Evolutionary conservation across 495 filamentous ascomycete species (phyloP).

Genomic region (Apiosordaria backusii): DNA sequence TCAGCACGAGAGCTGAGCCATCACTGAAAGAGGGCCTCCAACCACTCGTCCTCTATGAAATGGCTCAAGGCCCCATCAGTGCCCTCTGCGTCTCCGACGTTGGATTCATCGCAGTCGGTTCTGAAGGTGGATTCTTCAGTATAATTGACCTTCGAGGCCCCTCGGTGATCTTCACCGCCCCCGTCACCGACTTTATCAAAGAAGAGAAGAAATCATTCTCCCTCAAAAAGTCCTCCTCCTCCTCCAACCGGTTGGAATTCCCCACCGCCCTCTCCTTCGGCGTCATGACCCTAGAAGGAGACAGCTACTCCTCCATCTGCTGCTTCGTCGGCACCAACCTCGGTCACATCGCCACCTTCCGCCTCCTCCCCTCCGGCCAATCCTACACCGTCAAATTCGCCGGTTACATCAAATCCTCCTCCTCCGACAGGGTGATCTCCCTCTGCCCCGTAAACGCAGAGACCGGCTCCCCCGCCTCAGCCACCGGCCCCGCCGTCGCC

Average conservation of each 20-base stretch:
- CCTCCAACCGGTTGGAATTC: conserved; percentile 57
- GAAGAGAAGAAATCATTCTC: conserved; percentile 69
- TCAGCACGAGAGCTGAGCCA: conserved; percentile 72
- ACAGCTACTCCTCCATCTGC: conserved; percentile 90
- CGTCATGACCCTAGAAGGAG: conserved; percentile 86
- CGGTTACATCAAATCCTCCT: conserved; percentile 51
- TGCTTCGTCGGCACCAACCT: conserved; percentile 86
- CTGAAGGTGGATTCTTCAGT: conserved; percentile 70
- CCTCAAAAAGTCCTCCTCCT: conserved; percentile 36
- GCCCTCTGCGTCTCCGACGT: conserved; percentile 81
- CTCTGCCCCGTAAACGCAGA: conserved; percentile 77
- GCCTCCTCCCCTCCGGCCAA: conserved; percentile 68
- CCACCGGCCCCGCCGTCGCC: conserved; percentile 67
- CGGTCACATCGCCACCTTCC: conserved; percentile 83
- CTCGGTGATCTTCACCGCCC: conserved; percentile 72
- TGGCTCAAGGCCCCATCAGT: conserved; percentile 73
- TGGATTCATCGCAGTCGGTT: conserved; percentile 85
- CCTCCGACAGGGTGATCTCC: conserved; percentile 70
- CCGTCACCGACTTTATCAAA: conserved; percentile 64
- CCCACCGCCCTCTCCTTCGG: conserved; percentile 80
- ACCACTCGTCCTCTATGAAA: conserved; percentile 75
- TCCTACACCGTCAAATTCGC: conserved; percentile 73
- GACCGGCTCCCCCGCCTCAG: conserved; percentile 68
- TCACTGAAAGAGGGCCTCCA: conserved; percentile 75
- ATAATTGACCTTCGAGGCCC: conserved; percentile 88